Base-by-base conservation (phyloP, 148 eudicot genomes). In the Rhododendron mucronatum region DNA sequence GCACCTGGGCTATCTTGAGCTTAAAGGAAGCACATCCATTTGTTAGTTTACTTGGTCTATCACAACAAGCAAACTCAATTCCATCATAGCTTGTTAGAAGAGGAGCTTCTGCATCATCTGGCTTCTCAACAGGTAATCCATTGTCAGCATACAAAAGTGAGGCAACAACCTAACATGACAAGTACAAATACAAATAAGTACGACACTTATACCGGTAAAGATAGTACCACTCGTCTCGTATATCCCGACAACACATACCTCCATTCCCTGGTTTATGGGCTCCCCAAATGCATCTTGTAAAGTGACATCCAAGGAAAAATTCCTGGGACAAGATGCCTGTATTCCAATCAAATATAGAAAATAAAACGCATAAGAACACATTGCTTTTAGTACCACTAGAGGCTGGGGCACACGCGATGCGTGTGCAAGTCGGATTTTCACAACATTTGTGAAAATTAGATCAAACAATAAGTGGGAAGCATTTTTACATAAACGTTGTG, bases 1-100 rank as follows among this genome's bases (percentile, higher is more conserved):
- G 83, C 82, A 95, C 98, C 95, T 95, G 96, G 79, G 99, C 92
- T 85, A 96, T 90, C 88, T 92, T 93, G 86, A 96, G 91, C 86
- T 92, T 95, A 86, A 94, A 94, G 44, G 96, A 91, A 74, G 96
- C 95, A 87, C 93, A 95, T 10, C 99, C 99, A 71, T 86, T 90
- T 63, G 88, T 83, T 85, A 95, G 65, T 92, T 89, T 93, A 87
- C 90, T 88, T 39, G 99, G 98, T 76, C 89, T 91, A 89, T 91
- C 93, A 87, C 76, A 79, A 83, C 91, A 89, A 83, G 94, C 88
- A 89, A 88, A 92, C 85, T 96, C 98, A 83, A 88, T 86, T 82
- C 98, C 98, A 88, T 94, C 93, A 84, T 74, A 92, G 85, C 87
- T 94, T 76, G 88, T 85, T 74, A 96, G 87, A 83, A 96, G 95